Percentiles rank a stretch among this genome's conserved stretches.
Evolutionary conservation across 345 rosid species (phyloP).

Genomic region (Euclidium syriacum): DNA sequence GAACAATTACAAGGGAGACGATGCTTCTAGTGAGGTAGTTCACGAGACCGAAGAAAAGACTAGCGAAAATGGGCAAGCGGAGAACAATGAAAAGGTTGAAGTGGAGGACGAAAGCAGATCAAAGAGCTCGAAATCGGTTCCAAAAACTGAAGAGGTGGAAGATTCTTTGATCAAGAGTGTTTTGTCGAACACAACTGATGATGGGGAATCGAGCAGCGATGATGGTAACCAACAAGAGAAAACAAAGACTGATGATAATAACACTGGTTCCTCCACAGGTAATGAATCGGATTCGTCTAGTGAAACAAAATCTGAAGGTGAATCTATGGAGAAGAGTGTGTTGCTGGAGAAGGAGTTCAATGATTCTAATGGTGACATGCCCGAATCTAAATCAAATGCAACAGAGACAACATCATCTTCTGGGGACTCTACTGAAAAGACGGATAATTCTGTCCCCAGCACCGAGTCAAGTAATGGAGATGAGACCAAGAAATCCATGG

Average conservation of each 20-base stretch:
- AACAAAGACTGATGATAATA: constrained; percentile 25
- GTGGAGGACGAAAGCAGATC: constrained; percentile 34
- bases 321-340: constrained; percentile 36
- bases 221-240: constrained; percentile 23
- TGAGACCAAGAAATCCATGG: not conserved
- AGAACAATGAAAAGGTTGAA: constrained; percentile 19
- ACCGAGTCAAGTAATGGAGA: not conserved
- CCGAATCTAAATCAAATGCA: constrained; percentile 32
- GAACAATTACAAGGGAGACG: constrained; percentile 68
- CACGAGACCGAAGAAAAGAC: constrained; percentile 36
- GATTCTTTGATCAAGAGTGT: constrained; percentile 32
- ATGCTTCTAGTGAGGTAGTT: constrained; percentile 78
- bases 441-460: no score
- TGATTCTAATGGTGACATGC: constrained; percentile 36
- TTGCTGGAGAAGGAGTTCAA: constrained; percentile 30
- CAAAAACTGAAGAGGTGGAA: constrained; percentile 27
- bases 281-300: not conserved
- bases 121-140: constrained; percentile 22
- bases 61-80: not conserved
- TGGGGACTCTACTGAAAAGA: not conserved
- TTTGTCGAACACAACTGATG: constrained; percentile 3
- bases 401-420: constrained; percentile 25
- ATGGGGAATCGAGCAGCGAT: constrained; percentile 28
- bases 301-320: constrained; percentile 27
- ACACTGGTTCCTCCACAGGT: constrained; percentile 9